Base-by-base conservation (phyloP, 192 early-diverging fungal genomes). In the Rhizophagus clarus region DNA sequence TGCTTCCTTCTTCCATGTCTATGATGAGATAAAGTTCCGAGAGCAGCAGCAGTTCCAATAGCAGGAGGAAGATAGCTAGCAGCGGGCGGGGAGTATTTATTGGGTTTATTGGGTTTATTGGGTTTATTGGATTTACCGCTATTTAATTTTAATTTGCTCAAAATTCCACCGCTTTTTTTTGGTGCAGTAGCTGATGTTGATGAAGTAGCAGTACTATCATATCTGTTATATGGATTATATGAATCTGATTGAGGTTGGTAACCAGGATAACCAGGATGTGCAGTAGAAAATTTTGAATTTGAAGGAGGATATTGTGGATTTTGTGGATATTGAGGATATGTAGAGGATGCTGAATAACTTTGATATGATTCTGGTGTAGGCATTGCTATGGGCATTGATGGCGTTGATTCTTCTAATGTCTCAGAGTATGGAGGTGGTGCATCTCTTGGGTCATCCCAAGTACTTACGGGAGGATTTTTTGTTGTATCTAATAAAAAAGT, bases 371-470 rank as follows among this genome's bases (percentile, higher is more conserved):
- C 20, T 56, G 51, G 51, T 22, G 51, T 20, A 22, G 51, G 51
- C 51, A 56, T 22, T 20, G 51, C 51, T 56, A 6, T 56, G 17
- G 51, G 51, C 51, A 56, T 56, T 56, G 17, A 6, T 56, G 51
- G 5, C 20, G 1, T 51, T 51, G 51, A 22, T 22, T 56, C 51
- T 22, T 56, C 5, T 1, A 12, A 9, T 67, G 26, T n/a, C n/a
- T n/a, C 15, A 17, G 29, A 67, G 12, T 67, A 31, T 31, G 64
- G 64, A 28, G 26, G 64, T 5, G 64, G 31, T 31, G 29, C 12
- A 67, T 67, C 26, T 31, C 64, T 28, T 31, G 64, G 64, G 31
- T 67, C 64, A 5, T 67, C 64, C 64, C 64, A 67, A 6, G 64
- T 32, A 32, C 64, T 67, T 17, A 20, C 64, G 0, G 64, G 64